Evolutionary conservation across 2,329 filamentous ascomycete species (phyloP).

Genomic region (Cytospora piceicola): DNA sequence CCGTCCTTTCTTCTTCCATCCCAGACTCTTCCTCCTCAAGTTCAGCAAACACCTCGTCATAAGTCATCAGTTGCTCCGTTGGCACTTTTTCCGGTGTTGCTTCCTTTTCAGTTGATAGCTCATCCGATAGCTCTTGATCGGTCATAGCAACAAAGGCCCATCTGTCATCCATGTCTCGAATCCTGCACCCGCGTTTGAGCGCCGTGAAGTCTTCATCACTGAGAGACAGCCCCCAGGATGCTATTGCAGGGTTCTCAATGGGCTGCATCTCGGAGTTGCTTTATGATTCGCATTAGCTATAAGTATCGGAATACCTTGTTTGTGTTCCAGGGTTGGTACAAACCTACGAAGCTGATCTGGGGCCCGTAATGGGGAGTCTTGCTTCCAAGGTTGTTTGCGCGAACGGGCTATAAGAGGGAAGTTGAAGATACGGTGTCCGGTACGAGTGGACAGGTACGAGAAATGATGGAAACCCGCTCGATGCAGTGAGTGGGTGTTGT

Average conservation of each 20-base stretch:
- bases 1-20: not conserved
- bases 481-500: too few relatives aligned
- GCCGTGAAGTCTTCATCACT: slow-evolving; percentile 10
- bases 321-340: not conserved
- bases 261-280: not conserved
- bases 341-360: not conserved
- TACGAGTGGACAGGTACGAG: too few relatives aligned
- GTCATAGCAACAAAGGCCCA: slow-evolving; percentile 9
- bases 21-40: not conserved
- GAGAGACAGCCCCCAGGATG: not conserved
- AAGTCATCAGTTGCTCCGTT: too few relatives aligned
- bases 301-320: not conserved
- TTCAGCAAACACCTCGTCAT: not conserved
- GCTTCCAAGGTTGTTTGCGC: slow-evolving; percentile 5
- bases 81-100: not conserved
- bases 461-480: too few relatives aligned
- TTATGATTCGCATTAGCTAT: not conserved
- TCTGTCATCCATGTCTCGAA: slow-evolving; percentile 11
- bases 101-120: not conserved
- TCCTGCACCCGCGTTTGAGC: slow-evolving; percentile 5
- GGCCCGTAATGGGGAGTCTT: not conserved
- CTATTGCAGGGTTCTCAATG: slow-evolving; percentile 10
- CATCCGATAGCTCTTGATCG: slow-evolving; percentile 7
- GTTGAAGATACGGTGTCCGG: too few relatives aligned
- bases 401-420: too few relatives aligned